Base-by-base conservation (phyloP, 768 basidiomycete genomes). In the Boletellus ananas region DNA sequence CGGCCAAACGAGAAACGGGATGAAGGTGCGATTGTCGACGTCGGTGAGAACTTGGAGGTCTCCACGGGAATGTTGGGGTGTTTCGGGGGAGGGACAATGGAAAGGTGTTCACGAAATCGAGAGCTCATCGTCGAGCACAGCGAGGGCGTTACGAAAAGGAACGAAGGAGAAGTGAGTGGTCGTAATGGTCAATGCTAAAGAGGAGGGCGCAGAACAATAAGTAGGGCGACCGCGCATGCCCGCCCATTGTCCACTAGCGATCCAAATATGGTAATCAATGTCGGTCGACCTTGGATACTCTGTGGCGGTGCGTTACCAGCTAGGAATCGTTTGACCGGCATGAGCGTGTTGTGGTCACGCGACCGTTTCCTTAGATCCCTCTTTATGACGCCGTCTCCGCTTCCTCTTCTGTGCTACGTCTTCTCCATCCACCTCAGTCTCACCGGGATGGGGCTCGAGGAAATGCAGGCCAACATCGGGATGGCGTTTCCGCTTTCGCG, bases 21-120 rank as follows among this genome's bases (percentile, higher is more conserved):
- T n/a, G 64, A 65, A 7, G 60, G 50, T 3, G 56, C 49, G 43
- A 67, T 62, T 12, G 72, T 70, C 10, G 74, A 73, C n/a, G 71
- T 71, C 34, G 76, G 72, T 17, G 76, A 77, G 60, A 77, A 75
- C 41, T 63, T 74, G 38, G 75, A 76, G 3, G 51, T 49, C 48
- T 70, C 68, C 43, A 68, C 34, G 3, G 61, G 62, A 13, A 49
- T 10, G 45, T 58, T 40, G n/a, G 29, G 29, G 46, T 52, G 35
- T 11, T 48, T 41, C 25, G 51, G 43, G 17, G 58, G 52, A 35
- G 39, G 34, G 27, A 51, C 33, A 14, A 70, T 35, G 18, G 64
- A 66, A 16, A 68, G 57, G 36, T 69, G 64, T 45, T 68, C 67
- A 34, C 60, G 62, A 48, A 68, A 68, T 31, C 58, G 65, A 3